These are phyloP conservation scores for Lachnellula arida DNA, from an alignment of 2,329 filamentous ascomycete genomes.

Conservation along the genomic window DNA sequence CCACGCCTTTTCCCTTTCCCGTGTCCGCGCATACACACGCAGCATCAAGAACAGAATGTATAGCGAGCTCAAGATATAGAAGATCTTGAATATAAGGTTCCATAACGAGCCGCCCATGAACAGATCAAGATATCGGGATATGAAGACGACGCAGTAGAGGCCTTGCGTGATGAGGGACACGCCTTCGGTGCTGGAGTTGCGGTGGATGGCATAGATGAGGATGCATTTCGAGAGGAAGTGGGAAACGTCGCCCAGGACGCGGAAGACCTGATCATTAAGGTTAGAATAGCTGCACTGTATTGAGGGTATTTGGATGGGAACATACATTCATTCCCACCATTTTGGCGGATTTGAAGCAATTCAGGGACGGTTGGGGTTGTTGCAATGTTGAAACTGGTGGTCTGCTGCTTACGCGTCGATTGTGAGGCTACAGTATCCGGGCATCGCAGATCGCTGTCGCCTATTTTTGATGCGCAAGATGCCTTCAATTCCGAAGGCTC, in stretches of 20 bases:
- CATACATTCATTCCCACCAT: conserved; percentile 25
- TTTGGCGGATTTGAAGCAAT: conserved; percentile 3
- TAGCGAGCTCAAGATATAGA: conserved; percentile 78
- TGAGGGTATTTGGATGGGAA: neutral
- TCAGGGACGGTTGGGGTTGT: too few species aligned
- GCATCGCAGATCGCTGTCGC: too few species aligned
- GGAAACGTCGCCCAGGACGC: conserved; percentile 76
- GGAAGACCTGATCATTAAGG: conserved; percentile 46
- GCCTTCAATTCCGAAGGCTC: too few species aligned
- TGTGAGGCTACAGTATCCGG: too few species aligned
- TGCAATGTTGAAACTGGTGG: too few species aligned
- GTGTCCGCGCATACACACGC: conserved; percentile 77
- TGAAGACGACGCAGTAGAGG: conserved; percentile 82
- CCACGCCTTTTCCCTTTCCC: conserved; percentile 91
- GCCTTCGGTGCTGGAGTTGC: conserved; percentile 82
- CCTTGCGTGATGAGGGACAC: conserved; percentile 89
- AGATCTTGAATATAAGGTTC: conserved; percentile 82
- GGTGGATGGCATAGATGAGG: conserved; percentile 84
- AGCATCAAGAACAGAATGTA: conserved; percentile 90
- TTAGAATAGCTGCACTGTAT: neutral
- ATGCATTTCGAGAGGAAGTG: conserved; percentile 86
- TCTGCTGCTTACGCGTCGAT: too few species aligned
- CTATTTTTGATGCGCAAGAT: too few species aligned
- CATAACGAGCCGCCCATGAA: conserved; percentile 55
- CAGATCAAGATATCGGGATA: conserved; percentile 81